phyloP scores from a whole-genome alignment of 2,329 filamentous ascomycete genomes.

The Leptographium wingfieldii region DNA sequence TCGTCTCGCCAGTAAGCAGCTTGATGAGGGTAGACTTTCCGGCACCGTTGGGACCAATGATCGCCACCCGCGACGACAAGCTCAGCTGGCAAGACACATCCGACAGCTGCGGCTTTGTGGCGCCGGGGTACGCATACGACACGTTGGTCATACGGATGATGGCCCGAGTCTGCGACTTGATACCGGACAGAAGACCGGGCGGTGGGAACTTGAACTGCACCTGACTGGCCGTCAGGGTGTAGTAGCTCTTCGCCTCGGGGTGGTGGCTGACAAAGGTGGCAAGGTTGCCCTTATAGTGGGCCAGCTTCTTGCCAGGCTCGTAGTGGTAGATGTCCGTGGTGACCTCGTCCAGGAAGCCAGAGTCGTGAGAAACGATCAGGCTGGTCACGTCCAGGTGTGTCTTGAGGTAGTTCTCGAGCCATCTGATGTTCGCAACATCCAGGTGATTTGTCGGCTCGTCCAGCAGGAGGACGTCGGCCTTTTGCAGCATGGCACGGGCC shows the following conservation, averaged over 20 bases:
- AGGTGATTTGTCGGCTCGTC: constrained; percentile 99
- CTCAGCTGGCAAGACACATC: constrained; percentile 82
- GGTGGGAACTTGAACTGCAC: constrained; percentile 98
- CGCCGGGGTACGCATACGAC: constrained; percentile 85
- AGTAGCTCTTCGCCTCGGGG: constrained; percentile 95
- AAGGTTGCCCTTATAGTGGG: constrained; percentile 72
- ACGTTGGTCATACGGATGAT: constrained; percentile 93
- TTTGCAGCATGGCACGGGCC: constrained; percentile 91
- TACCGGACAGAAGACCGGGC: constrained; percentile 83
- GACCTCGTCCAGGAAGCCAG: constrained; percentile 88
- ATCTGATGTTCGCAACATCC: constrained; percentile 90
- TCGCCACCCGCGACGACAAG: constrained; percentile 84
- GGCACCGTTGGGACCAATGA: constrained; percentile 94
- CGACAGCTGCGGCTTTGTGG: constrained; percentile 71
- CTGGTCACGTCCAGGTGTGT: constrained; percentile 93
- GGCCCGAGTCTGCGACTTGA: constrained; percentile 87
- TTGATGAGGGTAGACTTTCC: constrained; percentile 98
- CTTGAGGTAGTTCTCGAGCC: constrained; percentile 92
- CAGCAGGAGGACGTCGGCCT: constrained; percentile 87
- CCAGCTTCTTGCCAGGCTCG: constrained; percentile 87
- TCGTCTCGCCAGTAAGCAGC: constrained; percentile 81
- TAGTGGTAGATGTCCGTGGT: constrained; percentile 99
- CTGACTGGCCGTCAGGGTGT: constrained; percentile 77
- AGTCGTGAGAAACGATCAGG: constrained; percentile 97
- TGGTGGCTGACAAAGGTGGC: constrained; percentile 75